Evolutionary conservation across 1,139 yeast genomes (phyloP).

Genomic region (Protomyces pachydermus): DNA sequence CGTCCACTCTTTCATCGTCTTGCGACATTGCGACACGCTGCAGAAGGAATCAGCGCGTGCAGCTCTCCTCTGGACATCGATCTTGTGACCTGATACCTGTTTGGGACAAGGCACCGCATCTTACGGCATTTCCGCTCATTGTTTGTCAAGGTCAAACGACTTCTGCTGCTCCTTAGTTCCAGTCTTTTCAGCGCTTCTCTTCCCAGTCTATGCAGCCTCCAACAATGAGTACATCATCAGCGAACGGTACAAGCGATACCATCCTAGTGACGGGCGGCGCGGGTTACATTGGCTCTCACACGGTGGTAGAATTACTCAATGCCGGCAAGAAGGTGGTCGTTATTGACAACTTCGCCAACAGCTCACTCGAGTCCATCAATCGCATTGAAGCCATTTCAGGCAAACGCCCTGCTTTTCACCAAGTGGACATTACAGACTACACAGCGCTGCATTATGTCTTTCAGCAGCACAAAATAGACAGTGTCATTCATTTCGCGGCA

Average conservation of each 20-base stretch:
- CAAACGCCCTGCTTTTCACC: slow-evolving; percentile 47
- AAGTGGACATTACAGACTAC: slow-evolving; percentile 56
- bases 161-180: too few relatives aligned
- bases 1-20: too few relatives aligned
- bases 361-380: slow-evolving; percentile 63
- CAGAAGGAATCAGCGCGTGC: too few relatives aligned
- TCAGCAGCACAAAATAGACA: slow-evolving; percentile 48
- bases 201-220: neutral
- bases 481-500: slow-evolving; percentile 81
- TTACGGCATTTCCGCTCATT: too few relatives aligned
- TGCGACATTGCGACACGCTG: too few relatives aligned
- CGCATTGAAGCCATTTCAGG: slow-evolving; percentile 57
- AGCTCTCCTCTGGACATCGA: too few relatives aligned
- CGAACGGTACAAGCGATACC: slow-evolving; percentile 34
- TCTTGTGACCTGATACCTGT: too few relatives aligned
- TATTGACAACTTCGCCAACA: slow-evolving; percentile 64
- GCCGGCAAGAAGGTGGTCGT: slow-evolving; percentile 66
- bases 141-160: too few relatives aligned
- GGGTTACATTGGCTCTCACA: slow-evolving; percentile 82
- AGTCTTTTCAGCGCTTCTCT: neutral
- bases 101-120: too few relatives aligned
- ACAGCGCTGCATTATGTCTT: slow-evolving; percentile 50
- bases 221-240: neutral
- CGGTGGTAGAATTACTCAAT: slow-evolving; percentile 61
- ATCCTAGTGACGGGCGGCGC: slow-evolving; percentile 83